Evolutionary conservation across 2,329 filamentous ascomycete genomes (phyloP), one percentile per base, ranked within the genome.

Genomic region (Escovopsis weberi): DNA sequence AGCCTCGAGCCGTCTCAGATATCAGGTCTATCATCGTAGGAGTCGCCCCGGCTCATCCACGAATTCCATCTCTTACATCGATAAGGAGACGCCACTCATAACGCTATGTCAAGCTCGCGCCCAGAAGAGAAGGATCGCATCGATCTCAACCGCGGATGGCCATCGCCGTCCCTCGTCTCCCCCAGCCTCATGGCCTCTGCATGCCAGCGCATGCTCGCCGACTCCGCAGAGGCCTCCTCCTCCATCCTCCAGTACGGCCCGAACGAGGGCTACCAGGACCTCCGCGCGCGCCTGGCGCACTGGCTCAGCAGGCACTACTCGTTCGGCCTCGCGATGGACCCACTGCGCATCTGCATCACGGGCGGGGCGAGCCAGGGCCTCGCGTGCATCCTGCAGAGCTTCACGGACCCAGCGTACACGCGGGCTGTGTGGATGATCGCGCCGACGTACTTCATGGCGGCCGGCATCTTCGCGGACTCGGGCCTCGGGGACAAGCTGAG

Each of bases 311-410:
- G 55, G 1, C 80, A 80, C 53, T 89, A 85, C 55, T 48, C 57
- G 40, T 15, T 15, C 15, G 28, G 28, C 28, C 53, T 60, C 9
- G 43, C 50, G 44, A 50, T 59, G 6, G 67, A 69, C 12, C 54
- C 69, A 4, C 68, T 75, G 3, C 72, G 85, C 30, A 80, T 94
- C 42, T 83, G 80, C 55, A 80, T 94, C 56, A 85, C 84, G 0
- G 86, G 87, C 37, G 88, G 88, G 12, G 88, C 88, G 3, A 85
- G 78, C 50, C 87, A 94, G 67, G 87, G 80, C 55, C 59, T 94
- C 2, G 85, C 82, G 0, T 82, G 78, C 53, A 64, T 94, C 4
- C 64, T 94, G 40, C 76, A 82, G 58, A 82, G 82, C 28, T 94
- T 82, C 55, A 83, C 85, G 0, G 88, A 94, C 57, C 82, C 85